phyloP scores from a whole-genome alignment of 2,329 filamentous ascomycete genomes.

The Cadophora sp. region DNA sequence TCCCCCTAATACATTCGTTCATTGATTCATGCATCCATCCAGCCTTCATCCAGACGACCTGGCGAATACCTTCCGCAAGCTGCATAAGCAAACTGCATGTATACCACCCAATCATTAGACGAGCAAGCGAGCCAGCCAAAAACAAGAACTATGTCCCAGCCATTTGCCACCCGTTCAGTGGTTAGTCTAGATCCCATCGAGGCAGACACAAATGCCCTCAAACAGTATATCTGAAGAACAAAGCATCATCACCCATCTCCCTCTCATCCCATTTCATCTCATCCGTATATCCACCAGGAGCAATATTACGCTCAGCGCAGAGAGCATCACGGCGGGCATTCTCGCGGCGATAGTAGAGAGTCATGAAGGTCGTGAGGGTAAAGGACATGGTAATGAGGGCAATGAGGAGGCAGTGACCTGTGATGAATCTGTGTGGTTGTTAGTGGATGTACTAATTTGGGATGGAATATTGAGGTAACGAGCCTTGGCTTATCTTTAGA shows the following conservation, averaged over 20 bases:
- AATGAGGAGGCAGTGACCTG: slow-evolving; percentile 54
- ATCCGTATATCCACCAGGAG: background rate
- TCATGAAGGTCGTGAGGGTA: slow-evolving; percentile 60
- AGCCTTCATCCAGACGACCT: too few relatives aligned
- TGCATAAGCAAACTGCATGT: too few relatives aligned
- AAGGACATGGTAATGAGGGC: slow-evolving; percentile 54
- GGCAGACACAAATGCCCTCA: background rate
- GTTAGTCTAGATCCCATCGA: too few relatives aligned
- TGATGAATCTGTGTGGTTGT: slow-evolving; percentile 46
- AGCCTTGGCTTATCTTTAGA: slow-evolving; percentile 46
- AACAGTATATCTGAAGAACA: slow-evolving; percentile 14
- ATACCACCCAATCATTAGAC: too few relatives aligned
- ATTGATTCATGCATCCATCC: too few relatives aligned
- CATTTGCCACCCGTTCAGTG: too few relatives aligned
- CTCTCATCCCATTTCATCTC: slow-evolving; percentile 10
- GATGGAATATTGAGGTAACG: slow-evolving; percentile 12
- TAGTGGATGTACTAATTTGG: background rate
- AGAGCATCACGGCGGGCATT: slow-evolving; percentile 53
- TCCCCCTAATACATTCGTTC: too few relatives aligned
- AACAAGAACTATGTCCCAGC: too few relatives aligned
- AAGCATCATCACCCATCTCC: slow-evolving; percentile 17
- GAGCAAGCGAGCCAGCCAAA: too few relatives aligned
- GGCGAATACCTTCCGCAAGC: too few relatives aligned
- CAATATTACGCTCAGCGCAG: background rate
- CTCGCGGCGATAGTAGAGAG: slow-evolving; percentile 61